phyloP scores from a whole-genome alignment of 257 asterid species.

The Lithospermum erythrorhizon region DNA sequence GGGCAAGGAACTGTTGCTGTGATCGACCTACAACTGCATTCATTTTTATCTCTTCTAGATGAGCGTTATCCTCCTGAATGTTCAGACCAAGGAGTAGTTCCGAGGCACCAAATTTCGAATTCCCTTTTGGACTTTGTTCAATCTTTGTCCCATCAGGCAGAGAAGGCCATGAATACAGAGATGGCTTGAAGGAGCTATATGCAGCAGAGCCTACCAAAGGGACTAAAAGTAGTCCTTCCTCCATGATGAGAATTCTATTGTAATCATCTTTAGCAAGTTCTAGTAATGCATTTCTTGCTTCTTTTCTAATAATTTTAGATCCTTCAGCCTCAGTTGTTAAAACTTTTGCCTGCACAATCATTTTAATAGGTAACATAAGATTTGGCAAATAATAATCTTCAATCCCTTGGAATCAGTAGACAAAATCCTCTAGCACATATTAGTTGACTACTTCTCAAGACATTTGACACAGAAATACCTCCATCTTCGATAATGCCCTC shows the following conservation, averaged over 20 bases:
- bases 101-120: conserved; percentile 74
- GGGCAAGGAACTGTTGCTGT: conserved; percentile 77
- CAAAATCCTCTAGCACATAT: too few relatives aligned
- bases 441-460: too few relatives aligned
- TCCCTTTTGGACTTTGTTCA: conserved; percentile 38
- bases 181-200: conserved; percentile 58
- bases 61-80: conserved; percentile 25
- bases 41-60: conserved; percentile 55
- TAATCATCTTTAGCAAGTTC: conserved; percentile 73
- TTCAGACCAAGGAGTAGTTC: conserved; percentile 60
- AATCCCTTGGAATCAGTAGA: too few relatives aligned
- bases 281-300: conserved; percentile 53
- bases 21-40: conserved; percentile 61
- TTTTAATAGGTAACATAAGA: neutral
- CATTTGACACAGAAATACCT: too few relatives aligned
- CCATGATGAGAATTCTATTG: conserved; percentile 55
- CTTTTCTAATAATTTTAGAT: conserved; percentile 47
- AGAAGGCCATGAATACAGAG: conserved; percentile 74
- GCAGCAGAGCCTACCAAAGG: conserved; percentile 77
- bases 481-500: too few relatives aligned
- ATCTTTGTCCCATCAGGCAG: conserved; percentile 74
- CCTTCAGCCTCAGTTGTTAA: conserved; percentile 36
- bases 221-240: conserved; percentile 71
- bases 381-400: neutral
- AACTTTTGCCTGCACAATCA: conserved; percentile 54